Base-by-base conservation (phyloP, 2,329 filamentous ascomycete species). In the Epicoccum sorghinum region DNA sequence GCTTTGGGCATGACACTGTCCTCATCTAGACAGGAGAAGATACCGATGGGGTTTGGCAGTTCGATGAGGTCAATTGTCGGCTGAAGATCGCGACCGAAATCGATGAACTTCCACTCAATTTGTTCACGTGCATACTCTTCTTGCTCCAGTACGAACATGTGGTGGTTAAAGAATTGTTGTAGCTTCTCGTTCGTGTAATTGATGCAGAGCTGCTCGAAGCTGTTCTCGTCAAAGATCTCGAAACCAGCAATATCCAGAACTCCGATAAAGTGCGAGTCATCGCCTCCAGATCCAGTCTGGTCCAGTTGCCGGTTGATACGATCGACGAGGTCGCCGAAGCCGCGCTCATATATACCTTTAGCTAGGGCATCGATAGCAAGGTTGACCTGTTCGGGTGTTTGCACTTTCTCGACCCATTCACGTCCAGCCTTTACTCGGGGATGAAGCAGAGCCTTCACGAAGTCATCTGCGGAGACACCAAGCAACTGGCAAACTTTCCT, bases 151-250 rank as follows among this genome's bases (percentile, higher is more conserved):
- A 99, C 95, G 70, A 99, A 99, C 95, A 99, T 99, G 79, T 99
- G 96, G 72, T 99, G 95, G 69, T 99, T 99, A 84, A 99, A 99
- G 75, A 99, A 99, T 65, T 99, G 95, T 70, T 99, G 95, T 6
- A 99, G 81, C 77, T 99, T 99, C 78, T 99, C 95, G 76, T 99
- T 99, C 71, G 98, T 96, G 71, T 98, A 99, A 80, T 99, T 99
- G 83, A 99, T 99, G 78, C 95, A 99, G 7, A 99, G 85, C 77
- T 99, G 95, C 75, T 99, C 95, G 69, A 99, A 99, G 62, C 91
- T 97, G 80, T 99, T 99, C 79, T 93, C 95, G 74, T 99, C 95
- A 65, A 99, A 99, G 55, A 99, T 99, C 72, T 99, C 95, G 75
- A 99, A 99, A 57, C 95, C 95, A 60, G 96, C 96, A 75, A 99